These are phyloP conservation scores for Aspergillus ostianus DNA, from an alignment of 495 filamentous ascomycete species.

Conservation along the genomic window DNA sequence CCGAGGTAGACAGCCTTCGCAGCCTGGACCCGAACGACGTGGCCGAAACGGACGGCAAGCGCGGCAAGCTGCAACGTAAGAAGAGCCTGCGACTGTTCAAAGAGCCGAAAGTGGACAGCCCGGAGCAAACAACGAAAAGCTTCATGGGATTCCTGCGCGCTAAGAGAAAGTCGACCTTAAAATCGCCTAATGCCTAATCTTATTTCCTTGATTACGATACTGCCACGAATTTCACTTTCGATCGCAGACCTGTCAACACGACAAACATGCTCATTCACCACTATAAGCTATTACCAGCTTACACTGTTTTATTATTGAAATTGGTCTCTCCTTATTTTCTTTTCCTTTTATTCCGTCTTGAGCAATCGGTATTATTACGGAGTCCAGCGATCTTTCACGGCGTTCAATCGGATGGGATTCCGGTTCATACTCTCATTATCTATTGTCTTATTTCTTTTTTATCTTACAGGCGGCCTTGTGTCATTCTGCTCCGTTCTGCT, in stretches of 20 bases:
- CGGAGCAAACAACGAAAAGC: constrained; percentile 22
- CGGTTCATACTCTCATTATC: constrained; percentile 1
- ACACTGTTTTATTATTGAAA: constrained; percentile 3
- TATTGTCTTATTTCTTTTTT: not conserved
- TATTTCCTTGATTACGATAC: not conserved
- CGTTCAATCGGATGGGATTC: not conserved
- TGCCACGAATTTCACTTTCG: constrained; percentile 4
- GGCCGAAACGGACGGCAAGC: constrained; percentile 12
- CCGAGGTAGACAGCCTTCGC: constrained; percentile 59
- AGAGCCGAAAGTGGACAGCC: constrained; percentile 10
- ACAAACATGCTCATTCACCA: constrained; percentile 10
- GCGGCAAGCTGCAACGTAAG: constrained; percentile 12
- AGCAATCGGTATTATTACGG: not conserved
- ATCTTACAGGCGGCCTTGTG: not conserved
- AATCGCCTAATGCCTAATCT: constrained; percentile 27
- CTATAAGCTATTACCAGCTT: not conserved
- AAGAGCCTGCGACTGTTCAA: constrained; percentile 22
- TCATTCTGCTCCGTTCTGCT: not conserved
- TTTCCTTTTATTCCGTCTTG: constrained; percentile 1
- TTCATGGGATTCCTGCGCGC: constrained; percentile 41
- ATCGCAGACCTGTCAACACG: not conserved
- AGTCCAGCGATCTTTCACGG: not conserved
- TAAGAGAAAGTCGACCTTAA: constrained; percentile 25
- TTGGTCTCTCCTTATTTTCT: not conserved
- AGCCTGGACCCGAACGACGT: constrained; percentile 12